Base-by-base conservation (phyloP, 495 filamentous ascomycete species). In the Clavariopsis aquatica region DNA sequence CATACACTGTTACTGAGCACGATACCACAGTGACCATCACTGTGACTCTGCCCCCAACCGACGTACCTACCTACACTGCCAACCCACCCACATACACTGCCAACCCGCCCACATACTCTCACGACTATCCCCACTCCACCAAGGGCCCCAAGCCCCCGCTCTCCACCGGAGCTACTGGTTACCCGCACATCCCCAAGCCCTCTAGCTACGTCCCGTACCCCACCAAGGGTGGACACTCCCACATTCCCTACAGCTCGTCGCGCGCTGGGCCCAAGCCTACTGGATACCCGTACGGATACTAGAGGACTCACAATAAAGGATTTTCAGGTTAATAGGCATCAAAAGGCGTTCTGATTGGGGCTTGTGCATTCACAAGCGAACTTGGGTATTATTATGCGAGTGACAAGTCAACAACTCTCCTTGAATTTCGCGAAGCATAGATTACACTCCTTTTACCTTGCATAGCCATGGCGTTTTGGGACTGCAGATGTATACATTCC, bases 1-100 rank as follows among this genome's bases (percentile, higher is more conserved):
- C 69, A 9, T 65, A 65, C 60, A 71, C 69, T 20, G 31, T 68
- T 53, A 68, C 69, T 51, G 69, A 68, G 38, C 15, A 29, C 52
- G 65, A 62, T 31, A 46, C 55, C 13, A 62, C 49, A 12, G 68
- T 65, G 23, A 57, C 45, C 49, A 54, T 65, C 65, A 71, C 65
- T 1, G 55, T 65, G 15, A 68, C 65, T 12, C 29, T 47, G 1
- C 23, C 61, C 34, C 46, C 56, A 12, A 61, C 59, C 28, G 45
- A 9, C 23, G 23, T 26, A n/a, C 60, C 65, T 27, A 53, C 60
- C 2, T 23, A n/a, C 52, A 23, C 52, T 17, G 19, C 34, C 51
- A 22, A 10, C 8, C n/a, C 52, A 38, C 27, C 27, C 22, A 10
- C 26, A 23, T 28, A 23, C 4, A n/a, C 52, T n/a, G 27, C 17